phyloP scores from a whole-genome alignment of 2,329 filamentous ascomycete species.

The Sporothrix schenckii region DNA sequence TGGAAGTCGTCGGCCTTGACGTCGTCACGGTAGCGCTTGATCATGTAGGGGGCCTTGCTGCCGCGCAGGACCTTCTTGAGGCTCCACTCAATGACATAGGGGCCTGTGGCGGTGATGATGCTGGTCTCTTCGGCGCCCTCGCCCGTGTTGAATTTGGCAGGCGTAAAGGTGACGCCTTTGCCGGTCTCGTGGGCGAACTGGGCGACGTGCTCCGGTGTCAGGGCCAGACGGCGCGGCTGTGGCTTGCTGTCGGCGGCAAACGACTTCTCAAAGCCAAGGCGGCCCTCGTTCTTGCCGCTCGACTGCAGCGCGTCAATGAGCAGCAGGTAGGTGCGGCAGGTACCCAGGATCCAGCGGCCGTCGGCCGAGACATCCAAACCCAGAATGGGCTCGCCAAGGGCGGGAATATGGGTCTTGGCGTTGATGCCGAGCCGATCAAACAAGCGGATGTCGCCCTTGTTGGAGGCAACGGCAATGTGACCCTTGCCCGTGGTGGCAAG shows the following conservation, averaged over 20 bases:
- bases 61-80: slow-evolving; percentile 84
- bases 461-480: slow-evolving; percentile 93
- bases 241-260: slow-evolving; percentile 94
- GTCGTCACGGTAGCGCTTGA: slow-evolving; percentile 93
- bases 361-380: slow-evolving; percentile 95
- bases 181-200: slow-evolving; percentile 98
- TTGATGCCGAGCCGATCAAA: slow-evolving; percentile 97
- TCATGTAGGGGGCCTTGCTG: slow-evolving; percentile 85
- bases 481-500: slow-evolving; percentile 94
- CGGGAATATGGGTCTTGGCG: slow-evolving; percentile 95
- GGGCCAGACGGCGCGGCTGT: slow-evolving; percentile 82
- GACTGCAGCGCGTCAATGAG: slow-evolving; percentile 91
- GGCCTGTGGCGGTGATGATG: slow-evolving; percentile 94
- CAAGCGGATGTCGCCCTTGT: slow-evolving; percentile 94
- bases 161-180: slow-evolving; percentile 72
- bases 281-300: slow-evolving; percentile 92
- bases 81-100: slow-evolving; percentile 96
- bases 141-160: slow-evolving; percentile 57
- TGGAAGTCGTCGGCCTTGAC: slow-evolving; percentile 99
- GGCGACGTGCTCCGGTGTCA: slow-evolving; percentile 89
- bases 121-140: slow-evolving; percentile 81
- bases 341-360: slow-evolving; percentile 92
- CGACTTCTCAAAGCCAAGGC: slow-evolving; percentile 93
- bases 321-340: slow-evolving; percentile 90
- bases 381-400: slow-evolving; percentile 90